Conservation (phyloP, 208 protist species). For the Trypanosoma cruzi region DNA sequence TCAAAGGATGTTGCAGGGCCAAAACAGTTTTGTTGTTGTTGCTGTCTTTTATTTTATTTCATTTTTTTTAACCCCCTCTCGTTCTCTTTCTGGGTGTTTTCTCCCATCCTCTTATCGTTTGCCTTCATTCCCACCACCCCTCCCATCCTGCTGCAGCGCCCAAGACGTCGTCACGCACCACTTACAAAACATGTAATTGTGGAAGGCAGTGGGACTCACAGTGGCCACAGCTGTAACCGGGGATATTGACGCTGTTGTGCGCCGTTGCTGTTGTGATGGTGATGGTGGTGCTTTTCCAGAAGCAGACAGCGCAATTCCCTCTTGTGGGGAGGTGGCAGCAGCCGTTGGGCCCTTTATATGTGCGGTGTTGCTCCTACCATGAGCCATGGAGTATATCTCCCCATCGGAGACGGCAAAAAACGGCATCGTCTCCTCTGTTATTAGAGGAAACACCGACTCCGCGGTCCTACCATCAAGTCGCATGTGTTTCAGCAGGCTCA, state of each 20-base stretch:
- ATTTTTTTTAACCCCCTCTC: background rate
- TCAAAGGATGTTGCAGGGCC: background rate
- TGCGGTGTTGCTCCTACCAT: background rate
- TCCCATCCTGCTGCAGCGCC: slow-evolving; percentile 26
- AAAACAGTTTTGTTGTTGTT: background rate
- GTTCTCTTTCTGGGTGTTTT: background rate
- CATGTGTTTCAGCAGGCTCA: slow-evolving; percentile 35
- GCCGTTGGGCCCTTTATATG: background rate
- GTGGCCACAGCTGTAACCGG: background rate
- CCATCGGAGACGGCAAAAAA: slow-evolving; percentile 18
- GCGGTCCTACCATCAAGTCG: slow-evolving; percentile 26
- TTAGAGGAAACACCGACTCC: slow-evolving; percentile 22
- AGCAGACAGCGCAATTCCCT: background rate
- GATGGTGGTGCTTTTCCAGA: background rate
- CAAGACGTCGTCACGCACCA: slow-evolving; percentile 38
- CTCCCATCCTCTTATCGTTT: background rate
- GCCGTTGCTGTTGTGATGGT: background rate
- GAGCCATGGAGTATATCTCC: background rate
- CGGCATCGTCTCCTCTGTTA: slow-evolving; percentile 23
- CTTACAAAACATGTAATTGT: slow-evolving; percentile 42
- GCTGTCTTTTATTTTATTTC: background rate
- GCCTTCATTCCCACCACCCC: slow-evolving; percentile 1
- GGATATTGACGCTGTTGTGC: background rate
- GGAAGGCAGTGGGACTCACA: slow-evolving; percentile 35
- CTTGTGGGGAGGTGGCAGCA: background rate